Evolutionary conservation across 225 moss, liverwort and hornwort genomes (phyloP), one percentile per base, ranked within the genome.

Genomic region (Physcomitrellopsis africana): DNA sequence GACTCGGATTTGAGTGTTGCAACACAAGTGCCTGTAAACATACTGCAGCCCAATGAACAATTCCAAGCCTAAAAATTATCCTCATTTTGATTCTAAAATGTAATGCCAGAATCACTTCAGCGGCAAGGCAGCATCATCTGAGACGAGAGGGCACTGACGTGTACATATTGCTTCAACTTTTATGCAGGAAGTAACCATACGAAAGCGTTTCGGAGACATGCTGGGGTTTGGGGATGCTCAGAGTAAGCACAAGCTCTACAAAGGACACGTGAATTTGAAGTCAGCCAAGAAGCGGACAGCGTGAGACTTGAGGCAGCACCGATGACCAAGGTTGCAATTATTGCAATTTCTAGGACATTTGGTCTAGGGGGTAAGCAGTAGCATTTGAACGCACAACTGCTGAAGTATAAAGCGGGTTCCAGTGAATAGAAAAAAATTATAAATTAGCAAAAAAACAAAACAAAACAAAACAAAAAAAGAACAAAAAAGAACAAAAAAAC

Each of bases 141-240:
- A 37, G 32, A 37, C 32, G 3, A 58, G 3, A 16, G 65, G 22
- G 22, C 44, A 69, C 29, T 17, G 20, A 66, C 24, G 23, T 16
- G 69, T 17, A 75, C 60, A 59, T 26, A 7, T 37, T 8, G 47
- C 44, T 18, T 61, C 45, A 42, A 68, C 32, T 63, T 60, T n/a
- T 29, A 37, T 74, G 74, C 69, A 78, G 60, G 65, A 78, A 45
- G 59, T 15, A 65, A 68, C 51, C 46, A 60, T 72, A 29, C 61
- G n/a, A 68, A 74, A 77, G 82, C 77, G 61, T 32, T 37, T 66
- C 62, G 32, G 32, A 37, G 32, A 56, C 68, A 70, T 55, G 46
- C 6, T 53, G 56, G 67, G 51, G 27, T 45, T 73, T 17, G 61
- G 59, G 14, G 41, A 53, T 55, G 52, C 72, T 42, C 55, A 68